phyloP scores from a whole-genome alignment of 2,329 filamentous ascomycete genomes.

The Hypomyces rosellus region DNA sequence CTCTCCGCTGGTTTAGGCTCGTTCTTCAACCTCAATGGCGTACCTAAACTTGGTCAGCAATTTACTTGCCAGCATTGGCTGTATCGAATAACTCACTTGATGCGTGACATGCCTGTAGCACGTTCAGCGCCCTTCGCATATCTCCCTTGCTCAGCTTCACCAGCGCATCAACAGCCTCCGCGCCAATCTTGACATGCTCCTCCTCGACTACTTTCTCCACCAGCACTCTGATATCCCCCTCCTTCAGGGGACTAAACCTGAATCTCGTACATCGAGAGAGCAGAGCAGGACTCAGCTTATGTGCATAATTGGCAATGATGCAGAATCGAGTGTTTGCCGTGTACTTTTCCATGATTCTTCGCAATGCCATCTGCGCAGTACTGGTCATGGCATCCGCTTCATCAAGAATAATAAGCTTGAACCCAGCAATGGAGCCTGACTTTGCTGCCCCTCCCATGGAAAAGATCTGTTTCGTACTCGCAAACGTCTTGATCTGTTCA shows the following conservation, averaged over 20 bases:
- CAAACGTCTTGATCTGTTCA: constrained; percentile 99
- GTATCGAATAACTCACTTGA: constrained; percentile 52
- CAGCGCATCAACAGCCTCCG: constrained; percentile 74
- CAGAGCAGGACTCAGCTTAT: constrained; percentile 90
- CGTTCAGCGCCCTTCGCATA: constrained; percentile 91
- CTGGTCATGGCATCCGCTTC: constrained; percentile 99
- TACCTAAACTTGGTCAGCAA: constrained; percentile 49
- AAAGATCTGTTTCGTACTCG: constrained; percentile 97
- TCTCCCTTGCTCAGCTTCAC: constrained; percentile 88
- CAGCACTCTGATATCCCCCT: constrained; percentile 73
- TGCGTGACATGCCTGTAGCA: constrained; percentile 92
- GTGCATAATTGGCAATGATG: constrained; percentile 97
- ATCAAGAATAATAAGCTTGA: constrained; percentile 95
- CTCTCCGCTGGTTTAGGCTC: constrained; percentile 54
- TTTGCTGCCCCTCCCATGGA: constrained; percentile 47
- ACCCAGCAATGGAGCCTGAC: constrained; percentile 56
- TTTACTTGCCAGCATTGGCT: constrained; percentile 45
- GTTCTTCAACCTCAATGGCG: constrained; percentile 57
- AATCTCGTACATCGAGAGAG: constrained; percentile 92
- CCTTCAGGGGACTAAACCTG: constrained; percentile 88
- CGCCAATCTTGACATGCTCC: constrained; percentile 76
- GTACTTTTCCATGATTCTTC: constrained; percentile 98
- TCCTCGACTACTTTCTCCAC: constrained; percentile 88
- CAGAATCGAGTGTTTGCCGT: constrained; percentile 97
- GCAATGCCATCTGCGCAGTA: constrained; percentile 93